Base-by-base conservation (phyloP, 345 rosid species). In the Salix arbutifolia region DNA sequence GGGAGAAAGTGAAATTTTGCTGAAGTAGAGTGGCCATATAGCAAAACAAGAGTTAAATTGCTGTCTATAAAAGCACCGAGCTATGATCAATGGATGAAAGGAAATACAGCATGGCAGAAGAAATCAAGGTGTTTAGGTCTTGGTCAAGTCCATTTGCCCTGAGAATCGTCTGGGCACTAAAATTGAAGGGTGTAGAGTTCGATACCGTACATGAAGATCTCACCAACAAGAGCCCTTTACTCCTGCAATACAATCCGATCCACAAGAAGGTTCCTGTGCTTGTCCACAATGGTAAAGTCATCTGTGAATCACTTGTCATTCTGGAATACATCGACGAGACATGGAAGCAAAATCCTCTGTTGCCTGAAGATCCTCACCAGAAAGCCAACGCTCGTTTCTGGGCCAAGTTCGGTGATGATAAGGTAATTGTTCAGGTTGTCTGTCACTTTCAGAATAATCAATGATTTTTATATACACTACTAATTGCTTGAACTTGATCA, bases 241-340 rank as follows among this genome's bases (percentile, higher is more conserved):
- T 58, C 6, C 0, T 58, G 64, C 64, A 58, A 58, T 58, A 23
- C 26, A 58, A 58, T 9, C 64, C 64, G 23, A 4, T 58, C 64
- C 5, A 23, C 5, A 69, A 42, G 52, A 69, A 69, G 72, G 72
- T 69, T 14, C 72, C 72, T 1, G 72, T 69, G 72, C 72, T 69
- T 40, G 25, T 70, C 26, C 73, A 70, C 35, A 28, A 70, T n/a
- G 60, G 73, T 1, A 70, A 70, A 23, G 58, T 33, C 25, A 46
- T 70, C 50, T 28, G 48, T 25, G 73, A 70, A 38, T 70, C 73
- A 5, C 73, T 70, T 25, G n/a, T 70, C 6, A 48, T 70, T 52
- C 73, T 70, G 10, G 73, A 70, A 70, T 70, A 70, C 60, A 69
- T 69, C 12, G 72, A 69, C 23, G 72, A 69, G 46, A 69, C 72